Conservation (phyloP, 129 eudicot genomes). For the Flaveria trinervia region DNA sequence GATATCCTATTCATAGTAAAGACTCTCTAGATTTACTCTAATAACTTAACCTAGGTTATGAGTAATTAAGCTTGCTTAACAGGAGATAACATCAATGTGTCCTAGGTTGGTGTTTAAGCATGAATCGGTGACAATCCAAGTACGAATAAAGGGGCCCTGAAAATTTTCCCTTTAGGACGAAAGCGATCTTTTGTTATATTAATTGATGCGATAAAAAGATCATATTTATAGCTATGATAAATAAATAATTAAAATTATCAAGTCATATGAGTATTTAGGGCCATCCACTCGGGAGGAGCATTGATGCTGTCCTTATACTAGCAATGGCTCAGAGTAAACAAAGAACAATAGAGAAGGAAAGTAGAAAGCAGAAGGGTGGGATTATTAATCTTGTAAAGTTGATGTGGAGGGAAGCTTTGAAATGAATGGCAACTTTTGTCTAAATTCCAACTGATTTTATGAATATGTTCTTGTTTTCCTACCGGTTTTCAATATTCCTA, state of each 20-base stretch:
- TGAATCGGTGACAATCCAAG: slow-evolving; percentile 16
- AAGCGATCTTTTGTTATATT: slow-evolving; percentile 14
- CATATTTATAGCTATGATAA: slow-evolving; percentile 22
- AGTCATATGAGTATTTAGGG: slow-evolving; percentile 45
- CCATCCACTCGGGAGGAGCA: slow-evolving; percentile 47
- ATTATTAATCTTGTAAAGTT: slow-evolving; percentile 41
- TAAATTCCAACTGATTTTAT: slow-evolving; percentile 62
- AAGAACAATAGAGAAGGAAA: slow-evolving; percentile 33
- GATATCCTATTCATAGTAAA: too few relatives aligned
- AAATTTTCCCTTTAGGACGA: slow-evolving; percentile 18
- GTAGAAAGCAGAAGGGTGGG: slow-evolving; percentile 34
- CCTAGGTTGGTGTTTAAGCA: slow-evolving; percentile 13
- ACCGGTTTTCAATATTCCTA: slow-evolving; percentile 65
- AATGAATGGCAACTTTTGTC: slow-evolving; percentile 32
- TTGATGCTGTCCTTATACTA: slow-evolving; percentile 47
- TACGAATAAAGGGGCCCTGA: slow-evolving; percentile 17
- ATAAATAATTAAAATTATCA: slow-evolving; percentile 17
- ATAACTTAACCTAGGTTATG: too few relatives aligned
- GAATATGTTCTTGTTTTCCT: slow-evolving; percentile 25
- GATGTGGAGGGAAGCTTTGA: slow-evolving; percentile 40
- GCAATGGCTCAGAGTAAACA: slow-evolving; percentile 28
- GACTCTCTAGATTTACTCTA: too few relatives aligned
- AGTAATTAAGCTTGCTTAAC: background rate
- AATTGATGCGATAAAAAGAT: slow-evolving; percentile 6
- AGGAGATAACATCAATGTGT: background rate